Evolutionary conservation across 208 protist species (phyloP).

Genomic region (Vickermania spadyakhi): DNA sequence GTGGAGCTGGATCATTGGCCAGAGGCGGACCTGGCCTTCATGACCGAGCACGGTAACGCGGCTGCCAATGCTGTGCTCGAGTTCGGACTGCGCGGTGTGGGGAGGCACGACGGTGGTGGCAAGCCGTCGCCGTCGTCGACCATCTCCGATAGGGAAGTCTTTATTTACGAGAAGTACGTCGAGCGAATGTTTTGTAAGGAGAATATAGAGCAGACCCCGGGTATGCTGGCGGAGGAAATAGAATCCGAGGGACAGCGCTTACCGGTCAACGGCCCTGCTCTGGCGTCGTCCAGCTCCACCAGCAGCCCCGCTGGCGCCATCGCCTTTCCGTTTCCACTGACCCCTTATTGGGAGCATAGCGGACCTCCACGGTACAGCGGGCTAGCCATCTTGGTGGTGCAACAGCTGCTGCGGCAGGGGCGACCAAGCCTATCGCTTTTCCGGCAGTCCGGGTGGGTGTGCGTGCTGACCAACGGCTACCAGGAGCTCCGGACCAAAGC

Average conservation of each 20-base stretch:
- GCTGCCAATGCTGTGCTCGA: conserved; percentile 56
- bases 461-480: conserved; percentile 63
- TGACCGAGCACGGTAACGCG: conserved; percentile 46
- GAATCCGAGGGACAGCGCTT: background rate
- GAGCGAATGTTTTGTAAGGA: conserved; percentile 28
- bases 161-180: conserved; percentile 55
- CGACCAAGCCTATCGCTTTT: conserved; percentile 9
- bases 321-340: background rate
- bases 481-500: conserved; percentile 47
- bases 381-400: conserved; percentile 36
- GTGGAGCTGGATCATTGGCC: conserved; percentile 60
- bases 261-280: background rate
- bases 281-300: background rate
- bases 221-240: conserved; percentile 4
- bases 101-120: conserved; percentile 8
- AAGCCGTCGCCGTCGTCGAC: conserved; percentile 30
- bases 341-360: conserved; percentile 1
- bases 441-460: conserved; percentile 21
- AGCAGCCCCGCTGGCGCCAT: background rate
- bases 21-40: conserved; percentile 34
- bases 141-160: conserved; percentile 31
- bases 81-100: conserved; percentile 23
- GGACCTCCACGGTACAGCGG: conserved; percentile 46
- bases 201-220: conserved; percentile 10
- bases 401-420: conserved; percentile 25